Evolutionary conservation across 306 rosid species (phyloP).

Genomic region (Casuarina glauca): DNA sequence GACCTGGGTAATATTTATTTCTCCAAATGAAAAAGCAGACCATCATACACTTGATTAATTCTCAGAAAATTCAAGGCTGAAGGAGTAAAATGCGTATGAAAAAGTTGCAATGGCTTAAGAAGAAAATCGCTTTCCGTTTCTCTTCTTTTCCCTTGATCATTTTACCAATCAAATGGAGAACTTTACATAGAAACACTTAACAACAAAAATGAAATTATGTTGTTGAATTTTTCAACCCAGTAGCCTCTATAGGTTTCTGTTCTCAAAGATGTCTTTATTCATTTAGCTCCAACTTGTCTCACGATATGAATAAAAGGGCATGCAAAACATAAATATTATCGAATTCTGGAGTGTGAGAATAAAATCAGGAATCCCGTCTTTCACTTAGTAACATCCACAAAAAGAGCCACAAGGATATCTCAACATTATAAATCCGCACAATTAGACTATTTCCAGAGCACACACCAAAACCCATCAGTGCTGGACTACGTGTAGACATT

Average conservation of each 20-base stretch:
- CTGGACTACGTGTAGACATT: neutral
- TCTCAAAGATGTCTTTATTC: neutral
- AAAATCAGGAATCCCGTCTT: neutral
- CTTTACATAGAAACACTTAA: neutral
- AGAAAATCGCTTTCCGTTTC: neutral
- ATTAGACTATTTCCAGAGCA: neutral
- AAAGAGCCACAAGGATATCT: neutral
- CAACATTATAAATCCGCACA: neutral
- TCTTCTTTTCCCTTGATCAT: neutral
- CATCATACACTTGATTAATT: neutral
- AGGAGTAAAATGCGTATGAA: neutral
- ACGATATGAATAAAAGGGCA: neutral
- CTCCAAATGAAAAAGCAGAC: neutral
- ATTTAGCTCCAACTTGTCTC: neutral
- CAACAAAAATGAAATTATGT: neutral
- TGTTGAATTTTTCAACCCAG: neutral
- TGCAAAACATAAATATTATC: neutral
- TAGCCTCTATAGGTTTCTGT: neutral
- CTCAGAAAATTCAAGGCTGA: neutral
- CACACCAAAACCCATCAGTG: neutral
- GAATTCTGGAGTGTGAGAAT: neutral
- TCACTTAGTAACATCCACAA: neutral
- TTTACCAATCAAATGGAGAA: neutral
- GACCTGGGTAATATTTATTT: neutral
- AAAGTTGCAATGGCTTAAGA: neutral